Base-by-base conservation (phyloP, 75 land plant genomes). In the Chamaecyparis obtusa region DNA sequence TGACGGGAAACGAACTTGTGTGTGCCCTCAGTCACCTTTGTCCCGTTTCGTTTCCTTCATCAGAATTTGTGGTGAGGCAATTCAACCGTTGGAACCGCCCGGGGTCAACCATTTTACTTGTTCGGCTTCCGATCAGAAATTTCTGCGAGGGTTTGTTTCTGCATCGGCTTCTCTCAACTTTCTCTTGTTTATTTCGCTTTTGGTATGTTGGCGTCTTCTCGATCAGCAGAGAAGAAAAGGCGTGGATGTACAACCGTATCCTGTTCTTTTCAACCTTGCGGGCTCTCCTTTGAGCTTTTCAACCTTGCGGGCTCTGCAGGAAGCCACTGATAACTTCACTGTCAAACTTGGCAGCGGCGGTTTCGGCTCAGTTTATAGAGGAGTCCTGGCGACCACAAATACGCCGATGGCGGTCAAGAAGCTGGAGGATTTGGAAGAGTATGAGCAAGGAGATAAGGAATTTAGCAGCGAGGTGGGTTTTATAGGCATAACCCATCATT, bases 331-430 rank as follows among this genome's bases (percentile, higher is more conserved):
- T 7, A 81, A 85, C 0, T 91, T 87, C 84, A 57, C 4, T 57
- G 84, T 87, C 37, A 88, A 91, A 54, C 67, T 91, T 8, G 92
- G 92, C 1, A 80, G 77, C 19, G 92, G 92, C 21, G 84, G 86
- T 0, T 88, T 88, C 77, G 92, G 92, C 13, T 44, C 36, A 2
- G 55, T 51, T 14, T 51, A 51, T 51, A 51, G 13, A 51, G 55
- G 55, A 14, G 55, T 51, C 15, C 3, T 87, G 24, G 24, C 78
- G 2, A 10, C 21, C 5, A 32, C 84, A 14, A 33, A 77, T 9
- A 67, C 1, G 71, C 57, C 41, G 17, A 80, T 92, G 16, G 91
- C 93, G 9, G 91, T 92, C 44, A 92, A 92, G 88, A 88, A 67
- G 56, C 60, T 92, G 39, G 81, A 78, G 32, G 81, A 39, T 32